These are phyloP conservation scores for Parathielavia appendiculata DNA, from an alignment of 495 filamentous ascomycete species.

Conservation along the genomic window DNA sequence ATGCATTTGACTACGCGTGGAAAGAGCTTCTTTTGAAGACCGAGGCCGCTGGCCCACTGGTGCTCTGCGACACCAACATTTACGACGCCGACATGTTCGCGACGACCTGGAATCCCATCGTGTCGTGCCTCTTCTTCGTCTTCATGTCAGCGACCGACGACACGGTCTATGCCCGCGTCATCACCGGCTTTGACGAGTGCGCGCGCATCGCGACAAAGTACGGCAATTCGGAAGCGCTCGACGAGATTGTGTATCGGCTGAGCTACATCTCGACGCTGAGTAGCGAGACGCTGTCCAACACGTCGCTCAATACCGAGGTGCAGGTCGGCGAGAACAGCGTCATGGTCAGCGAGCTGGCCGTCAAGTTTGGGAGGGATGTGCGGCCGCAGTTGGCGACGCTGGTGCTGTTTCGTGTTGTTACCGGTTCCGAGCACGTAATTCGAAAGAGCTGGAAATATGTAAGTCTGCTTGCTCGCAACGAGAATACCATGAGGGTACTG, in stretches of 20 bases:
- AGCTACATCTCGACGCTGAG: conserved; percentile 85
- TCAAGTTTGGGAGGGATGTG: conserved; percentile 92
- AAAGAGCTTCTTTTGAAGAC: conserved; percentile 87
- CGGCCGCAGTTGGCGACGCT: conserved; percentile 90
- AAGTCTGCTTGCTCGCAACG: conserved; percentile 31
- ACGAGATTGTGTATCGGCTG: conserved; percentile 84
- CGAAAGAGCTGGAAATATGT: conserved; percentile 78
- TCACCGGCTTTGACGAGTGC: conserved; percentile 93
- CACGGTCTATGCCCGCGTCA: conserved; percentile 88
- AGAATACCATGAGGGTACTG: conserved; percentile 4
- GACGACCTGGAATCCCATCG: conserved; percentile 89
- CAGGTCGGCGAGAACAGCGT: conserved; percentile 87
- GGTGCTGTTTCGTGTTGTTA: conserved; percentile 85
- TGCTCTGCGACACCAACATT: conserved; percentile 84
- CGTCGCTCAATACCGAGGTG: conserved; percentile 89
- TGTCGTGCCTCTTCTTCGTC: conserved; percentile 93
- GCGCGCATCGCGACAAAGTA: conserved; percentile 88
- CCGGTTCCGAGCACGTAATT: conserved; percentile 72
- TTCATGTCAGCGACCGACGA: conserved; percentile 99
- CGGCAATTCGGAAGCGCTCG: conserved; percentile 75
- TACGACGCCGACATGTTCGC: conserved; percentile 98
- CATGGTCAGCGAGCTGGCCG: conserved; percentile 98
- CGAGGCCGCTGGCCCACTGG: conserved; percentile 63
- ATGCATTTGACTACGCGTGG: conserved; percentile 97
- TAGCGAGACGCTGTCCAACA: conserved; percentile 68